Base-by-base conservation (phyloP, 768 basidiomycete genomes). In the Astraeus odoratus region DNA sequence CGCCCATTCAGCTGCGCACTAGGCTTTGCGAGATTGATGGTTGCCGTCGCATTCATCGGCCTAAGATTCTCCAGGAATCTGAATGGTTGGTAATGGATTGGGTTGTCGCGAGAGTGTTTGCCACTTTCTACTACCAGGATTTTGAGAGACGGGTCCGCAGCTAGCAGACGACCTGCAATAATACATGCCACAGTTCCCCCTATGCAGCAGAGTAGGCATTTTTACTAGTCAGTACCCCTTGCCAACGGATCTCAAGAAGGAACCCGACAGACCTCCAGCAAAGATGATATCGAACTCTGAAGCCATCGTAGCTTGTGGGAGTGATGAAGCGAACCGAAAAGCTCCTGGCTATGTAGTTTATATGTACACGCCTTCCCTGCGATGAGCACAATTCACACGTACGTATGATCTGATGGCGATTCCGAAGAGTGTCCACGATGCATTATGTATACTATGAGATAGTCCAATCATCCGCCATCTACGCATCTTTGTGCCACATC, bases 271-370 rank as follows among this genome's bases (percentile, higher is more conserved):
- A 78, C 77, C 78, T 51, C 79, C 78, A 25, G 73, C 75, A 51
- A 79, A 73, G 44, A 80, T 68, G 16, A 78, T 70, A 49, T 78
- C 74, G 49, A 67, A 69, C 20, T 46, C 23, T 13, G 35, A 12
- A 4, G 30, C 30, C 3, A 31, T 12, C 30, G n/a, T 31, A n/a
- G n/a, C n/a, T n/a, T n/a, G n/a, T n/a, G n/a, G 10, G 30, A 31
- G n/a, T 31, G n/a, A n/a, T n/a, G n/a, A n/a, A n/a, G n/a, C n/a
- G n/a, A n/a, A n/a, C n/a, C n/a, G n/a, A n/a, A n/a, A n/a, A n/a
- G n/a, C n/a, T n/a, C n/a, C n/a, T n/a, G n/a, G n/a, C n/a, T n/a
- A n/a, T n/a, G n/a, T n/a, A n/a, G n/a, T n/a, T n/a, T n/a, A n/a
- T n/a, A n/a, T n/a, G n/a, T n/a, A n/a, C n/a, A n/a, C n/a, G n/a